A percentile compares a stretch with the other conserved stretches of the same genome.
These are phyloP conservation scores for Pseudogymnoascus sp. DNA, from an alignment of 2,329 filamentous ascomycete genomes.

Conservation along the genomic window DNA sequence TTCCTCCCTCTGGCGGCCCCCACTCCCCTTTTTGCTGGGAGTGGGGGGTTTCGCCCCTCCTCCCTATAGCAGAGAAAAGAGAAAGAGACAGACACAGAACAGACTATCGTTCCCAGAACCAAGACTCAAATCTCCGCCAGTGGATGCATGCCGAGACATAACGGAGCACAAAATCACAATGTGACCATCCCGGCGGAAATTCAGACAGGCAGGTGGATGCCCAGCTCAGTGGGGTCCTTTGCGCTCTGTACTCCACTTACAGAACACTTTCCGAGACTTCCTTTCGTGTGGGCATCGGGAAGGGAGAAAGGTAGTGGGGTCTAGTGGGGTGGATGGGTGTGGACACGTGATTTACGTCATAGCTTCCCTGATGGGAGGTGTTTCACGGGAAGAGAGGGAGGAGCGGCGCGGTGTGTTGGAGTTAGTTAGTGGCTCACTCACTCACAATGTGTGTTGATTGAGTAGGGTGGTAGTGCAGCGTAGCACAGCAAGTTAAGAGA, in stretches of 20 bases:
- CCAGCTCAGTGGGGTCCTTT: too few species aligned
- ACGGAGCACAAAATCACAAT: too few species aligned
- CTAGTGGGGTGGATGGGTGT: background rate
- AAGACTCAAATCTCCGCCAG: background rate
- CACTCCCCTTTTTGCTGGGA: background rate
- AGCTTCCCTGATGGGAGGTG: background rate
- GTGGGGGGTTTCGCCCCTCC: background rate
- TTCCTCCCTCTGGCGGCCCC: background rate
- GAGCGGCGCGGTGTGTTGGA: background rate
- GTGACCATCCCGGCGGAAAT: too few species aligned
- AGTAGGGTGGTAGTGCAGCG: too few species aligned
- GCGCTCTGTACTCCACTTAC: background rate
- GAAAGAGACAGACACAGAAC: background rate
- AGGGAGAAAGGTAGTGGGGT: background rate
- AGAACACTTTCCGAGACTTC: background rate
- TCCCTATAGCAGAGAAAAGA: too few species aligned
- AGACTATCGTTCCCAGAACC: background rate
- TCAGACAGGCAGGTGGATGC: background rate
- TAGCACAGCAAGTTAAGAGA: background rate
- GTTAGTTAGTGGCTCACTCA: too few species aligned
- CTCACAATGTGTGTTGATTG: too few species aligned
- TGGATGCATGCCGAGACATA: background rate
- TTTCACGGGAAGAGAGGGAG: background rate
- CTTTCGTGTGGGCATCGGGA: background rate
- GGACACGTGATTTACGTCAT: slow-evolving; percentile 1